Evolutionary conservation across 345 rosid genomes (phyloP).

Genomic region (Murraya paniculata): DNA sequence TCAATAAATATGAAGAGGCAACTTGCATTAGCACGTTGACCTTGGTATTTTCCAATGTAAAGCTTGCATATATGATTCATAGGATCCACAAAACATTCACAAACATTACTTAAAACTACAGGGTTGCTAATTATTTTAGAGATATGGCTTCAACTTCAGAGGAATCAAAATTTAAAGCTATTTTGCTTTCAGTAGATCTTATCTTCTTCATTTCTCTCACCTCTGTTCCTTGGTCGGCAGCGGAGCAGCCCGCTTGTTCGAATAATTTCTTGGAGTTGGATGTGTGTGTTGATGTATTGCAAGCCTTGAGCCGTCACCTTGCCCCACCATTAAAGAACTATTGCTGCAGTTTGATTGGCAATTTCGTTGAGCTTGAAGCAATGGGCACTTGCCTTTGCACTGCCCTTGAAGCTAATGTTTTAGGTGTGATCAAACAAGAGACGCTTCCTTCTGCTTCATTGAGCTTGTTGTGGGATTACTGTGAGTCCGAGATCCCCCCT

Average conservation of each 20-base stretch:
- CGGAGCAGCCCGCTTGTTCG: background rate
- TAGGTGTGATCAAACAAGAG: background rate
- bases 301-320: background rate
- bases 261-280: background rate
- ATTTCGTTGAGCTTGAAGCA: background rate
- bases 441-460: background rate
- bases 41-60: background rate
- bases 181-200: background rate
- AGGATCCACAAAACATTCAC: background rate
- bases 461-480: background rate
- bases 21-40: background rate
- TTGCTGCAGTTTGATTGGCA: slow-evolving; percentile 2
- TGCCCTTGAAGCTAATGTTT: background rate
- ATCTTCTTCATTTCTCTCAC: background rate
- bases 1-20: background rate
- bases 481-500: background rate
- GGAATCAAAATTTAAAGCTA: background rate
- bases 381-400: background rate
- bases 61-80: background rate
- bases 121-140: background rate
- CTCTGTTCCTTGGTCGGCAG: background rate
- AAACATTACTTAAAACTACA: too few species aligned
- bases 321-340: background rate
- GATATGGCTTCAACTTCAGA: background rate
- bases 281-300: background rate